Evolutionary conservation across 371 early-diverging fungal genomes (phyloP).

Genomic region (Lichtheimia hyalospora): DNA sequence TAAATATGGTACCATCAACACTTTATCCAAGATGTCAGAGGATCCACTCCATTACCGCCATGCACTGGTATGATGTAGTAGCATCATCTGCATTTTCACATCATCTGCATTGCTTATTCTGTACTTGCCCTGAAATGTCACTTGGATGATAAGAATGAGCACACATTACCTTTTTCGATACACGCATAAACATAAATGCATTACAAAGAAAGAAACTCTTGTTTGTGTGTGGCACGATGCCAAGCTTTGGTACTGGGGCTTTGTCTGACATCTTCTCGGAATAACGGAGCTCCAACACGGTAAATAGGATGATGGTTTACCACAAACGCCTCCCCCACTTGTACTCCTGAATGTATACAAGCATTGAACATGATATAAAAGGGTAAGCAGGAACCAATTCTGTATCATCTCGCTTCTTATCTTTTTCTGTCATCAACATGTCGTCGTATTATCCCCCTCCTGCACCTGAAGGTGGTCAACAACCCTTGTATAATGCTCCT

Average conservation of each 20-base stretch:
- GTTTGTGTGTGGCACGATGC: conserved; percentile 2
- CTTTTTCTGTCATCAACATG: conserved; percentile 6
- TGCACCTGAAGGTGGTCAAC: conserved; percentile 1
- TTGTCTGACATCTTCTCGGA: background rate
- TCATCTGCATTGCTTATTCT: too few relatives aligned
- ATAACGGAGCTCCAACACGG: background rate
- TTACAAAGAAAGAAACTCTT: background rate
- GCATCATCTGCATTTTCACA: too few relatives aligned
- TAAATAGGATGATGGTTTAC: background rate
- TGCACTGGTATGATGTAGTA: too few relatives aligned
- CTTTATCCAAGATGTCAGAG: too few relatives aligned
- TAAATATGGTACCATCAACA: too few relatives aligned
- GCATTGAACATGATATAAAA: background rate
- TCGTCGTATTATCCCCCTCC: conserved; percentile 10
- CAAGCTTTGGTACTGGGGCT: background rate
- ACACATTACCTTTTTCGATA: background rate
- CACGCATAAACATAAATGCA: background rate
- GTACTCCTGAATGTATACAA: too few relatives aligned
- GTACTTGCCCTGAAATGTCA: too few relatives aligned
- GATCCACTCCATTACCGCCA: too few relatives aligned
- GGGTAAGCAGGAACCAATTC: background rate
- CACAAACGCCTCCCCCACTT: background rate
- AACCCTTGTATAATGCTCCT: conserved; percentile 5
- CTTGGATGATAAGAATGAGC: too few relatives aligned
- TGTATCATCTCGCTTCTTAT: background rate